phyloP scores from a whole-genome alignment of 2,329 filamentous ascomycete genomes.

The Fusarium sulawesiense region DNA sequence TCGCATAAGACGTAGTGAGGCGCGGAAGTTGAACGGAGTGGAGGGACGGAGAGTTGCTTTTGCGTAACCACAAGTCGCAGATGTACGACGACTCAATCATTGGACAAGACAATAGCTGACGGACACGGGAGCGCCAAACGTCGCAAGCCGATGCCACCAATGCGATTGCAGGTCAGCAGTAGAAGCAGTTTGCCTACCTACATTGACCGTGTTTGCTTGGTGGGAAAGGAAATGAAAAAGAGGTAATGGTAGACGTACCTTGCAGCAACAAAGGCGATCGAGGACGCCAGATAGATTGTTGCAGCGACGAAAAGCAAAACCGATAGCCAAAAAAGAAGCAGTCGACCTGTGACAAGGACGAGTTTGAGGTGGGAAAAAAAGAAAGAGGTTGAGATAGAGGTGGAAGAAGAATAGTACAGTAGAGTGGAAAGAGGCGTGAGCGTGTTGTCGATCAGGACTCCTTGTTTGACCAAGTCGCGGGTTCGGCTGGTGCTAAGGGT shows the following conservation, averaged over 20 bases:
- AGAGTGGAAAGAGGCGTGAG: conserved; percentile 19
- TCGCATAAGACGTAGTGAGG: conserved; percentile 30
- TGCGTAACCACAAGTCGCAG: conserved; percentile 43
- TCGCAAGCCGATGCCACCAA: conserved; percentile 39
- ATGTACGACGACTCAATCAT: conserved; percentile 34
- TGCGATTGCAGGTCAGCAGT: conserved; percentile 24
- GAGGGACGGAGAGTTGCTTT: conserved; percentile 39
- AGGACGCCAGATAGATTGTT: conserved; percentile 22
- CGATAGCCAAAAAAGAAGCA: conserved; percentile 24
- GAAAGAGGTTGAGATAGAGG: conserved; percentile 17
- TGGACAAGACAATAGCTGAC: conserved; percentile 30
- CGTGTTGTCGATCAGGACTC: conserved; percentile 37
- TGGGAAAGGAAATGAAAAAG: conserved; percentile 18
- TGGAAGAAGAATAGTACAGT: conserved; percentile 11
- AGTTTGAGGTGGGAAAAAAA: conserved; percentile 1
- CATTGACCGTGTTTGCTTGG: conserved; percentile 8
- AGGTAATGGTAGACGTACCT: conserved; percentile 39
- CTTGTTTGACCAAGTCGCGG: conserved; percentile 26
- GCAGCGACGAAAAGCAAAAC: conserved; percentile 35
- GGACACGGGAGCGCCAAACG: conserved; percentile 36
- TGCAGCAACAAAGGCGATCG: conserved; percentile 22
- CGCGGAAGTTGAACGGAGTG: conserved; percentile 35
- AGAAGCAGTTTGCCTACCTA: conserved; percentile 20
- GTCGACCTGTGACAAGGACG: conserved; percentile 20
- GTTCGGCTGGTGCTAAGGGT: conserved; percentile 24